Base-by-base conservation (phyloP, 2,329 filamentous ascomycete genomes). In the Penicillium sp. region DNA sequence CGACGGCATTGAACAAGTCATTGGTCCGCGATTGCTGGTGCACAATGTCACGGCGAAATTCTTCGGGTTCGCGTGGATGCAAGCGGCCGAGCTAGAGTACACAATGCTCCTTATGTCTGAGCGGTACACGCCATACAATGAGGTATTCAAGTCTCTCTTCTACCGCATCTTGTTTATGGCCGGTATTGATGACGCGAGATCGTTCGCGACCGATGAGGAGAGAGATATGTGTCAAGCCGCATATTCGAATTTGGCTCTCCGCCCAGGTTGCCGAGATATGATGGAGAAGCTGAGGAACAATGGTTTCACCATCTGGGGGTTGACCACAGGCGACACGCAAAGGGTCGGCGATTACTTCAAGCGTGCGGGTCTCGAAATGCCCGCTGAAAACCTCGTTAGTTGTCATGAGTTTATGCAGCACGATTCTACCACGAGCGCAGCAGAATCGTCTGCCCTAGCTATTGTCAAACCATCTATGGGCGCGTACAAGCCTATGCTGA, bases 231-330 rank as follows among this genome's bases (percentile, higher is more conserved):
- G 71, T 29, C 61, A 73, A 60, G 9, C 43, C 71, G 3, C 47
- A 66, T 6, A 32, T 57, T 75, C 0, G 55, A 76, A 3, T 59
- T 67, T 1, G 75, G 72, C 0, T n/a, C n/a, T n/a, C n/a, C n/a
- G n/a, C n/a, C n/a, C n/a, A n/a, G n/a, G n/a, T n/a, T n/a, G n/a
- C n/a, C n/a, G n/a, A n/a, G n/a, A n/a, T n/a, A 63, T 65, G 0
- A 62, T 64, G 17, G 70, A 75, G 4, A 68, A 68, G 0, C 69
- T 65, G 0, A 77, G 80, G 0, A n/a, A n/a, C n/a, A n/a, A n/a
- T n/a, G n/a, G n/a, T n/a, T 83, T 82, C 53, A 79, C 76, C 0
- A 74, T 82, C 4, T 84, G 81, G 80, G 76, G 73, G 26, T 70
- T 84, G 21, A 83, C 81, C 0, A 78, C 79, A 0, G 81, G 78